Evolutionary conservation across 208 protist species (phyloP), one percentile per base, ranked within the genome.

Genomic region (Crithidia sp.): DNA sequence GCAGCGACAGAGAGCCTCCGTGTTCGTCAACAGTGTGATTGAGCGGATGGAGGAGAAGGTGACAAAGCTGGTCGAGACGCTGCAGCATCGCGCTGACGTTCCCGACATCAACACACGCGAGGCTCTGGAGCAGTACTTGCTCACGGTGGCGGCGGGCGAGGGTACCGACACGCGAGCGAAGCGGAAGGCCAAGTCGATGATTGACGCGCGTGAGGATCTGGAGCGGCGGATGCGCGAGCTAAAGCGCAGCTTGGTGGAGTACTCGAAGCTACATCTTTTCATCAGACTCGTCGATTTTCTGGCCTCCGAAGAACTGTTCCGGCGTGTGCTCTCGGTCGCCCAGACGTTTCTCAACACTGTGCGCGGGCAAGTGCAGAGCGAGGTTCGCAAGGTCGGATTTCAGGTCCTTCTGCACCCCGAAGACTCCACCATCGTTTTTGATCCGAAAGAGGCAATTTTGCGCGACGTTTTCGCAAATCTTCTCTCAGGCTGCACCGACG

Each of bases 211-310:
- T 40, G 69, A 88, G 39, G 96, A 98, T 71, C 86, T 96, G 69
- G 77, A 90, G 70, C 70, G 90, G 62, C 47, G 84, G 73, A 92
- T 96, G 83, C 87, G 89, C 43, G 90, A 96, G 47, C 79, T 98
- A 37, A 98, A 98, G 70, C 82, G 91, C n/a, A 97, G 94, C 62
- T 86, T 97, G 45, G 91, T 95, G 12, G 94, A 98, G 65, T 96
- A 97, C 65, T 87, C 83, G 17, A 93, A 97, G 76, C 62, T 98
- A 47, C 91, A 96, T 55, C 66, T 90, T 16, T 98, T 97, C 74
- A 86, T 98, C 68, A 80, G 95, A 6, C 74, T 98, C n/a, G 79
- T 92, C 12, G 96, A 98, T 71, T 85, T 87, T 68, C 83, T 98
- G 57, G 74, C 79, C 5, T 89, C 93, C 12, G 94, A 98, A 76